phyloP scores from a whole-genome alignment of 2,329 filamentous ascomycete species.

The Calycina herbarum region DNA sequence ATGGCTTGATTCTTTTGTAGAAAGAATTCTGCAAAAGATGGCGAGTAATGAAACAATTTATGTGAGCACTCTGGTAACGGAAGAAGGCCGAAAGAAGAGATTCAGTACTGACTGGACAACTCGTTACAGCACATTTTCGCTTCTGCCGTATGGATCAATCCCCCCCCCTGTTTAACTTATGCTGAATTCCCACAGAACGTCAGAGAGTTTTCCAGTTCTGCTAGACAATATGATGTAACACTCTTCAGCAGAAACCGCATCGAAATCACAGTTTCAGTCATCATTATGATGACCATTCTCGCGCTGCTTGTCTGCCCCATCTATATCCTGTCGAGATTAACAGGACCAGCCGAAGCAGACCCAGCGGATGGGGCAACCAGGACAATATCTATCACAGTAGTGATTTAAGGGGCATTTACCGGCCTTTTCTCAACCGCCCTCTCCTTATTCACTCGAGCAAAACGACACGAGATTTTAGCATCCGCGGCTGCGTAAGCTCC shows the following conservation, averaged over 20 bases:
- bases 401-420: neutral
- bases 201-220: neutral
- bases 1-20: neutral
- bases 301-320: conserved; percentile 24
- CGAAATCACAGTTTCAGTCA: conserved; percentile 15
- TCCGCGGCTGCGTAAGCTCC: conserved; percentile 11
- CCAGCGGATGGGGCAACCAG: too few relatives aligned
- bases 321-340: conserved; percentile 23
- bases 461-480: conserved; percentile 13
- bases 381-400: neutral
- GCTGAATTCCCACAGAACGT: neutral
- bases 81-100: neutral
- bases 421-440: conserved; percentile 9
- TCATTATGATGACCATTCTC: conserved; percentile 17
- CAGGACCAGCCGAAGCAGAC: neutral
- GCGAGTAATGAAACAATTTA: conserved; percentile 6
- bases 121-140: neutral
- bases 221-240: conserved; percentile 3
- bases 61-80: neutral
- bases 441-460: conserved; percentile 7
- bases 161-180: neutral
- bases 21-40: neutral
- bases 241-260: conserved; percentile 19
- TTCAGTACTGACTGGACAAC: neutral
- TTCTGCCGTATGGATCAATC: neutral